Conservation (phyloP, 1,284 basidiomycete genomes). For the Apiotrichum porosum region DNA sequence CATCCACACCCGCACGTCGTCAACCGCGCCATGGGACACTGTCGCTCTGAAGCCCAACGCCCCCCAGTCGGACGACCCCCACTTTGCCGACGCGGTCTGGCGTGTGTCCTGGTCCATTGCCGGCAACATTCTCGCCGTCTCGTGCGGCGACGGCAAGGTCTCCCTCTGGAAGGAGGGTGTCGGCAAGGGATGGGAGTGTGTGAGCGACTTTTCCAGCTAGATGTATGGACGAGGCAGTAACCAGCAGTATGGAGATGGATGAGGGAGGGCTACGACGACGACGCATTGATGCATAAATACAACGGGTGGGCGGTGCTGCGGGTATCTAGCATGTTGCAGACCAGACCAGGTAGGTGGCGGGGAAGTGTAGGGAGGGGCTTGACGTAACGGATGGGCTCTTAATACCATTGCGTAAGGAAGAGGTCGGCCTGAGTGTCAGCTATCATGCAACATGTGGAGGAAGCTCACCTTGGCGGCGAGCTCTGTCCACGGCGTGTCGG, state of each 20-base stretch:
- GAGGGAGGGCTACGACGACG: not conserved
- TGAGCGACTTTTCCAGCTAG: slow-evolving; percentile 82
- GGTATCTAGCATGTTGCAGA: no score
- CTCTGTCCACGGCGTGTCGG: slow-evolving; percentile 25
- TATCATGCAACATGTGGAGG: not conserved
- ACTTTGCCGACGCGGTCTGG: slow-evolving; percentile 95
- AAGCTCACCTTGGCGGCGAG: slow-evolving; percentile 24
- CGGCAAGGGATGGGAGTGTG: slow-evolving; percentile 94
- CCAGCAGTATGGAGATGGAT: not conserved
- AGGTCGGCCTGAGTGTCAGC: slow-evolving; percentile 18
- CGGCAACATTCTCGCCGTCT: slow-evolving; percentile 93
- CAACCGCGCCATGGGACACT: slow-evolving; percentile 76
- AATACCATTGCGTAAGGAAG: slow-evolving; percentile 15
- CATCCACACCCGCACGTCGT: slow-evolving; percentile 87
- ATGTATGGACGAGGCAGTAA: not conserved
- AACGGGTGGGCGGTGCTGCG: no score
- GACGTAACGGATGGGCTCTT: not conserved
- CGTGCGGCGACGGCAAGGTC: slow-evolving; percentile 96
- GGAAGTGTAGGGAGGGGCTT: not conserved
- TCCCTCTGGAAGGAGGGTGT: slow-evolving; percentile 98
- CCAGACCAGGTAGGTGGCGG: no score
- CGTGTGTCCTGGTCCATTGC: slow-evolving; percentile 94
- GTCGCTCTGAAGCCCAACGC: slow-evolving; percentile 72
- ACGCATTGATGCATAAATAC: slow-evolving; percentile 14
- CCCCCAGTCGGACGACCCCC: slow-evolving; percentile 53